Evolutionary conservation across 306 rosid species (phyloP), one percentile per base, ranked within the genome.

Genomic region (Acacia acuminata): DNA sequence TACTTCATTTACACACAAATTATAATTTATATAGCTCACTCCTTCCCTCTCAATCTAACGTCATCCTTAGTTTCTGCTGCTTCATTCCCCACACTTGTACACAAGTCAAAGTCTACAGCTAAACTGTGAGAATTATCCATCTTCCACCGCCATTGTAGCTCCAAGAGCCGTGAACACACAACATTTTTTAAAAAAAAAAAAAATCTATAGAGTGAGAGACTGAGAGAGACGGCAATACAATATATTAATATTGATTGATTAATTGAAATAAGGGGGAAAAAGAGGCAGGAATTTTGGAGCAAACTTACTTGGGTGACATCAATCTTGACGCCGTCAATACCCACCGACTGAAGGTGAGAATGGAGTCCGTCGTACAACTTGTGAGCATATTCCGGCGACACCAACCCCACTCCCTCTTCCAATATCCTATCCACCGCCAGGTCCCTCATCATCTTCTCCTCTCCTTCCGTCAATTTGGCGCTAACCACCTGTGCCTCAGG

Each of bases 301-400:
- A 16, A 25, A 81, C 89, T 86, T 80, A 91, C 96, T 40, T 90
- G 91, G 5, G 87, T 88, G 43, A 94, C 97, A 79, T 94, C 98
- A 67, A 94, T 88, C 86, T 94, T 94, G 47, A 94, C 92, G 43
- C 94, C 92, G 45, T 90, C 97, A 77, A 94, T 77, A 4, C 94
- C 98, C 9, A 76, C 80, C 0, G 92, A 85, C 20, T 82, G 42
- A 0, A 94, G 78, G 27, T 89, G 90, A 1, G 92, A 86, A 56
- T 94, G 97, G 44, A 92, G 84, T n/a, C 91, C 89, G 20, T 90
- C 87, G 47, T 82, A 94, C 88, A 94, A 65, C 42, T 73, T 11
- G 27, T 84, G 81, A 3, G 55, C 97, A 16, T 80, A n/a, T 20
- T 88, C 82, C 3, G 93, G 94, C 1, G 86, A 60, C 40, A 88